A percentile compares a stretch with the other conserved stretches of the same genome.
Conservation (phyloP, 371 early-diverging fungal genomes). For the Rhizomucor pusillus region DNA sequence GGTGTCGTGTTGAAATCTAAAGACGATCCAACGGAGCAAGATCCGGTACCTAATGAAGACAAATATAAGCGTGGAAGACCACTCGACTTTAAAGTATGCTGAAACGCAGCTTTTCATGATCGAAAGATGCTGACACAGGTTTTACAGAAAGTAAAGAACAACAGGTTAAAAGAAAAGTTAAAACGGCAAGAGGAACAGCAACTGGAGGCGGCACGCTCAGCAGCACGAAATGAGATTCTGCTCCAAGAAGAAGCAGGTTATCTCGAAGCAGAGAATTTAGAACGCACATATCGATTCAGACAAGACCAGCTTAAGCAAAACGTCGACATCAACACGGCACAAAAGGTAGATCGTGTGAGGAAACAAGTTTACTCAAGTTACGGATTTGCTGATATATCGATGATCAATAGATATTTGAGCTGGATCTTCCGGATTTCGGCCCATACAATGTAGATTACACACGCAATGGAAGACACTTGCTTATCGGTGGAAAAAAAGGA, state of each 20-base stretch:
- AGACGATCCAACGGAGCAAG: too few species aligned
- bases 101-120: neutral
- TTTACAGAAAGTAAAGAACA: constrained; percentile 59
- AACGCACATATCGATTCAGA: constrained; percentile 84
- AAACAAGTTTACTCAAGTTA: neutral
- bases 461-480: constrained; percentile 81
- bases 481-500: constrained; percentile 90
- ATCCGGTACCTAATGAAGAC: neutral
- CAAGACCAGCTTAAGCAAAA: constrained; percentile 77
- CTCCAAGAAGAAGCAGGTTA: constrained; percentile 73
- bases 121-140: neutral
- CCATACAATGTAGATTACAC: constrained; percentile 91
- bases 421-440: constrained; percentile 84
- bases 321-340: constrained; percentile 76
- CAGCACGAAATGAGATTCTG: constrained; percentile 77
- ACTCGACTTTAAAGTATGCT: constrained; percentile 10
- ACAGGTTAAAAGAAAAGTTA: constrained; percentile 62
- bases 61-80: constrained; percentile 16
- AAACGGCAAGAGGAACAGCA: constrained; percentile 57
- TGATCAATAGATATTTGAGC: constrained; percentile 79
- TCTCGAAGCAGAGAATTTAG: constrained; percentile 87
- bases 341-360: constrained; percentile 56
- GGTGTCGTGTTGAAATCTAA: too few species aligned
- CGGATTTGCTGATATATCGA: too few species aligned
- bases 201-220: constrained; percentile 71